phyloP scores from a whole-genome alignment of 768 basidiomycete genomes.

The Galerina sulciceps region DNA sequence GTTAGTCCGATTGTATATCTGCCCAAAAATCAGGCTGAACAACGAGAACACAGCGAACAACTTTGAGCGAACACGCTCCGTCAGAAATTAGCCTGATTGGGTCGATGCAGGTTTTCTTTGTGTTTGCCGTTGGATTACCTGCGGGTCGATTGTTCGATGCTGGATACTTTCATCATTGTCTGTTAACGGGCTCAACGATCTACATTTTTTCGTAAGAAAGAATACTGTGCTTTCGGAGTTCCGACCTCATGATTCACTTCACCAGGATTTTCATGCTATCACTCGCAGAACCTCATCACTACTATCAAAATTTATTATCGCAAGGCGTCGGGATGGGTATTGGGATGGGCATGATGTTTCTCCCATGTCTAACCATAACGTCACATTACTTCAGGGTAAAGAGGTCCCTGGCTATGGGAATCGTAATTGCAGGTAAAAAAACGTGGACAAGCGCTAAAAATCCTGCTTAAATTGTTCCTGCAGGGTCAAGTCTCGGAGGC shows the following conservation, averaged over 20 bases:
- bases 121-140: slow-evolving; percentile 48
- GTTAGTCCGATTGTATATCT: slow-evolving; percentile 26
- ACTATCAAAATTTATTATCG: slow-evolving; percentile 56
- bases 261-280: slow-evolving; percentile 55
- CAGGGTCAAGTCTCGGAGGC: slow-evolving; percentile 52
- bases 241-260: background rate
- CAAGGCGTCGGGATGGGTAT: slow-evolving; percentile 63
- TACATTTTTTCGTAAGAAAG: slow-evolving; percentile 46
- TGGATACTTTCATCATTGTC: slow-evolving; percentile 51
- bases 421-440: slow-evolving; percentile 51
- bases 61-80: slow-evolving; percentile 40
- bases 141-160: slow-evolving; percentile 51
- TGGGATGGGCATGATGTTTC: slow-evolving; percentile 58
- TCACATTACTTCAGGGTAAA: slow-evolving; percentile 56
- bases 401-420: slow-evolving; percentile 58
- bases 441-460: background rate
- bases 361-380: slow-evolving; percentile 55
- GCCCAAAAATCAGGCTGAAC: background rate
- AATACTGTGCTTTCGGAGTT: too few relatives aligned
- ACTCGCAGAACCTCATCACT: slow-evolving; percentile 47
- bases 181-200: slow-evolving; percentile 40
- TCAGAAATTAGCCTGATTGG: slow-evolving; percentile 56
- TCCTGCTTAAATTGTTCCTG: background rate
- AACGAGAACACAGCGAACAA: slow-evolving; percentile 30
- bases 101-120: slow-evolving; percentile 52